Conservation (phyloP, 352 stramenopile genomes). For the Pythium aristosporum region DNA sequence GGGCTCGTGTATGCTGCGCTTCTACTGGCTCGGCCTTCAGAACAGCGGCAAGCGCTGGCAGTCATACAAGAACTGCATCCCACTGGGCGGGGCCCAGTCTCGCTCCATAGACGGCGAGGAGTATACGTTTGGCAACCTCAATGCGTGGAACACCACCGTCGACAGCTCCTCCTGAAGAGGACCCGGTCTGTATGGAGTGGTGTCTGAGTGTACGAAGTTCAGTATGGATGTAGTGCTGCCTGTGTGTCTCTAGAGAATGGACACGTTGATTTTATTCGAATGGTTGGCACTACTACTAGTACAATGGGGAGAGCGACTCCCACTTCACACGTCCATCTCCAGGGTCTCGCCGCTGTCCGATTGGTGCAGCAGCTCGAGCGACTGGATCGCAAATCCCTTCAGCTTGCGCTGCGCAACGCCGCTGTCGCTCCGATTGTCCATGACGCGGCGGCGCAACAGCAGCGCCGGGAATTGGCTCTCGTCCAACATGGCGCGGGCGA, state of each 20-base stretch:
- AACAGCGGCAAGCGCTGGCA: slow-evolving; percentile 13
- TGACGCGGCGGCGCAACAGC: slow-evolving; percentile 1
- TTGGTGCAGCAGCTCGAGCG: background rate
- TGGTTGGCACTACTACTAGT: too few species aligned
- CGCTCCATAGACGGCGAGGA: slow-evolving; percentile 13
- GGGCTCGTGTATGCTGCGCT: slow-evolving; percentile 18
- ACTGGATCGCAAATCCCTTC: background rate
- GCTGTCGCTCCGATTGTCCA: background rate
- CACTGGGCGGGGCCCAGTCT: slow-evolving; percentile 12
- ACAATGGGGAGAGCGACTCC: too few species aligned
- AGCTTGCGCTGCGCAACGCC: background rate
- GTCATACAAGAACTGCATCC: slow-evolving; percentile 23
- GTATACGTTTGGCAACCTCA: background rate
- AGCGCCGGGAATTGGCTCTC: background rate
- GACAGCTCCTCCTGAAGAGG: background rate
- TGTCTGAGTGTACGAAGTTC: too few species aligned
- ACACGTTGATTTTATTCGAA: too few species aligned
- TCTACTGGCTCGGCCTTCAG: slow-evolving; percentile 31
- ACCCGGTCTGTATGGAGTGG: background rate
- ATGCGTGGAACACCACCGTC: background rate
- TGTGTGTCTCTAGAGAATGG: too few species aligned
- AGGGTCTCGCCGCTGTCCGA: background rate
- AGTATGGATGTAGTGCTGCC: background rate
- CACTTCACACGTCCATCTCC: background rate
- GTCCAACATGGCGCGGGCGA: slow-evolving; percentile 13